phyloP scores from a whole-genome alignment of 495 filamentous ascomycete genomes.

The Xylaria palmicola region DNA sequence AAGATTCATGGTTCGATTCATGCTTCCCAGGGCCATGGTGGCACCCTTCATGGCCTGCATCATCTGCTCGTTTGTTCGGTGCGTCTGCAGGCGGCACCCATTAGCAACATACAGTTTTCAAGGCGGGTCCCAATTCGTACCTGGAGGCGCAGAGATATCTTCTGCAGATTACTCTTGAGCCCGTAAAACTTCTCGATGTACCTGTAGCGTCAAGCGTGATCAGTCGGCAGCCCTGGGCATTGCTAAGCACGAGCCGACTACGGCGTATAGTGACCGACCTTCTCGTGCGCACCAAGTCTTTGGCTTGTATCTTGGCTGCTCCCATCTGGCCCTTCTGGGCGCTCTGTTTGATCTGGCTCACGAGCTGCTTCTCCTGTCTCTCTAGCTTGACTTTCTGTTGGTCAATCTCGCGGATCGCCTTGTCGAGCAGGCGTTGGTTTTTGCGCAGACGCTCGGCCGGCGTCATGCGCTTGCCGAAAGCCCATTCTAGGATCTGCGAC shows the following conservation, averaged over 20 bases:
- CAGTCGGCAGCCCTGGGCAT: not conserved
- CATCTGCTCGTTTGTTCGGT: slow-evolving; percentile 98
- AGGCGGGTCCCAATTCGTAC: slow-evolving; percentile 44
- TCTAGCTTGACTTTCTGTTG: slow-evolving; percentile 92
- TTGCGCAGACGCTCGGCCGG: slow-evolving; percentile 94
- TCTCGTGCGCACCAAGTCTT: slow-evolving; percentile 90
- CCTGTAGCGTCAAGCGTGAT: slow-evolving; percentile 39
- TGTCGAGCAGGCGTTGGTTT: slow-evolving; percentile 93
- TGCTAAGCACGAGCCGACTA: not conserved
- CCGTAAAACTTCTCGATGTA: slow-evolving; percentile 98
- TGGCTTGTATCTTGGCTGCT: slow-evolving; percentile 94
- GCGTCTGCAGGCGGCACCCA: slow-evolving; percentile 59
- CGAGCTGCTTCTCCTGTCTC: slow-evolving; percentile 96
- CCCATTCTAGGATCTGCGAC: slow-evolving; percentile 89
- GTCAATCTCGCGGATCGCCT: slow-evolving; percentile 94
- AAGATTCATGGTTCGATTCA: slow-evolving; percentile 97
- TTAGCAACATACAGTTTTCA: slow-evolving; percentile 1
- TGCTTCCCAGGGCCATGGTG: slow-evolving; percentile 84
- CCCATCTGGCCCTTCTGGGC: slow-evolving; percentile 97
- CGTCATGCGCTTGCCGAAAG: slow-evolving; percentile 97
- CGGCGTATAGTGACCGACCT: slow-evolving; percentile 47
- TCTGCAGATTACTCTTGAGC: slow-evolving; percentile 95
- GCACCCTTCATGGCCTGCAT: slow-evolving; percentile 99
- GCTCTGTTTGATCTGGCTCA: slow-evolving; percentile 93
- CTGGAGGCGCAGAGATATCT: slow-evolving; percentile 92